Conservation (phyloP, 2,329 filamentous ascomycete species). For the Plenodomus tracheiphilus region DNA sequence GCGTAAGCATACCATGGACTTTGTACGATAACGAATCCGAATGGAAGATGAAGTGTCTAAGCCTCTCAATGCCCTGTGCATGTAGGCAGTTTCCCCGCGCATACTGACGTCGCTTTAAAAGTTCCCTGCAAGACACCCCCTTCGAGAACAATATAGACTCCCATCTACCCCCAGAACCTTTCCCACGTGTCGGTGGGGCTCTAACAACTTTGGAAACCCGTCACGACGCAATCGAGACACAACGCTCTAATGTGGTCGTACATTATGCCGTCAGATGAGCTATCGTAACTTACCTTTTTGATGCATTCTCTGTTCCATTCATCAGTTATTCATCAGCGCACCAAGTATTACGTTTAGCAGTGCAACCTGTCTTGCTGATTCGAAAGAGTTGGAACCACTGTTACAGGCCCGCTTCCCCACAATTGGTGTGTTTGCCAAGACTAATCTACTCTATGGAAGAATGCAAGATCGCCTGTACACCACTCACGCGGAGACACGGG, state of each 20-base stretch:
- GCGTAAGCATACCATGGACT: background rate
- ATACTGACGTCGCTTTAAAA: background rate
- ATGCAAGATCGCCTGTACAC: constrained; percentile 13
- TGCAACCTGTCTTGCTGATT: background rate
- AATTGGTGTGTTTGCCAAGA: constrained; percentile 5
- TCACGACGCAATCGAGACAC: too few species aligned
- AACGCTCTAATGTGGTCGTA: too few species aligned
- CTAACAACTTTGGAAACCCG: too few species aligned
- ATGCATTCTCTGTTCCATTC: too few species aligned
- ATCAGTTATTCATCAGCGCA: too few species aligned
- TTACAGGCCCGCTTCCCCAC: constrained; percentile 11
- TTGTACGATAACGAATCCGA: background rate
- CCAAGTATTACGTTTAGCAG: too few species aligned
- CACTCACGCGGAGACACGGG: constrained; percentile 7
- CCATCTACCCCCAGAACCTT: background rate
- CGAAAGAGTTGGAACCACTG: background rate
- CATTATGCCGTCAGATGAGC: too few species aligned
- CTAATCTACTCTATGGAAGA: constrained; percentile 12
- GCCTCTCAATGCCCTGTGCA: background rate
- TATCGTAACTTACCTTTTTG: too few species aligned
- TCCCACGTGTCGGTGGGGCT: background rate
- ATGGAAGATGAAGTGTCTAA: background rate
- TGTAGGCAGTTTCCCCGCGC: background rate
- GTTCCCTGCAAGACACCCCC: background rate
- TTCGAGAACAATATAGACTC: background rate